Evolutionary conservation across 2,329 filamentous ascomycete species (phyloP).

Genomic region (Xylariaceae sp.): DNA sequence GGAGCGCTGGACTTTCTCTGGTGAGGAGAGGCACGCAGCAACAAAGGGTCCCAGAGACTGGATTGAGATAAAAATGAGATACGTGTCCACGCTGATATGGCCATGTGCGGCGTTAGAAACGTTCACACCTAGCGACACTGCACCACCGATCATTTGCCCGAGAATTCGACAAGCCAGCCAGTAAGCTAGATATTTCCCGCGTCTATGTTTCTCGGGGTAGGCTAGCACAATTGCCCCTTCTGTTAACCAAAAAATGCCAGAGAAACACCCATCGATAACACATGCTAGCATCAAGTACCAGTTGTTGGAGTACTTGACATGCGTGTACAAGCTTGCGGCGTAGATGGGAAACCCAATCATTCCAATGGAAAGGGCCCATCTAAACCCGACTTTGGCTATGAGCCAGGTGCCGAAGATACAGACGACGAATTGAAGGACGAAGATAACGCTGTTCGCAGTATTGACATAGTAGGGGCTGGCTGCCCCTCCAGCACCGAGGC

Average conservation of each 20-base stretch:
- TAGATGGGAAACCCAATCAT: slow-evolving; percentile 41
- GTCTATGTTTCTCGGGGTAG: slow-evolving; percentile 71
- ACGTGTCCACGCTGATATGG: slow-evolving; percentile 70
- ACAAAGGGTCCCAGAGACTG: slow-evolving; percentile 67
- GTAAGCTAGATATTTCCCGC: slow-evolving; percentile 66
- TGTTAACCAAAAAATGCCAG: slow-evolving; percentile 76
- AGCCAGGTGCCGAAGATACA: slow-evolving; percentile 40
- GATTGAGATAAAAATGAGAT: slow-evolving; percentile 69
- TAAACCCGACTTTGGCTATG: slow-evolving; percentile 39
- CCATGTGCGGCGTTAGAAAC: slow-evolving; percentile 49
- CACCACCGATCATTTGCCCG: slow-evolving; percentile 67
- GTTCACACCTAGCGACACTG: slow-evolving; percentile 72
- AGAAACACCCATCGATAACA: slow-evolving; percentile 69
- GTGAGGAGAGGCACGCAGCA: slow-evolving; percentile 63
- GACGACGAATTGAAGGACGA: slow-evolving; percentile 40
- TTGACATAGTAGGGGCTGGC: slow-evolving; percentile 52
- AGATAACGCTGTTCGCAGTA: slow-evolving; percentile 42
- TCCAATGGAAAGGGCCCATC: slow-evolving; percentile 37
- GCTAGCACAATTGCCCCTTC: slow-evolving; percentile 73
- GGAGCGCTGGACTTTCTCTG: slow-evolving; percentile 64
- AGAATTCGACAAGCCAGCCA: slow-evolving; percentile 64
- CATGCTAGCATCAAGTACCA: slow-evolving; percentile 73
- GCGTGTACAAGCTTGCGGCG: slow-evolving; percentile 41
- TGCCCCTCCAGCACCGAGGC: slow-evolving; percentile 54
- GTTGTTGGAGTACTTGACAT: slow-evolving; percentile 51